Evolutionary conservation across 1,284 basidiomycete genomes (phyloP).

Genomic region (Puccinia coronata): DNA sequence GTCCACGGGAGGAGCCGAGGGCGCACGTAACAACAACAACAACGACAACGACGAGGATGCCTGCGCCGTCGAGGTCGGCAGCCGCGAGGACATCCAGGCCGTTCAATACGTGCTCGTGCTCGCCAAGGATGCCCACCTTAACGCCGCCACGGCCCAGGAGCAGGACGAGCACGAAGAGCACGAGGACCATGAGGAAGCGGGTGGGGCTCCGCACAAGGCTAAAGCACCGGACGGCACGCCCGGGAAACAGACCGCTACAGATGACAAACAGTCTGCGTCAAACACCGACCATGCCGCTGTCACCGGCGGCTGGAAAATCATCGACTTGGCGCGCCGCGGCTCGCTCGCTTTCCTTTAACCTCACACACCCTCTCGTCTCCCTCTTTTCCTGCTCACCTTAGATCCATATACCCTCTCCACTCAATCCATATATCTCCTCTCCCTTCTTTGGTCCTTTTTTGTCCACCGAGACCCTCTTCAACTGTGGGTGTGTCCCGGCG

Average conservation of each 20-base stretch:
- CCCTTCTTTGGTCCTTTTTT: no score
- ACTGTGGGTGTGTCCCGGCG: no score
- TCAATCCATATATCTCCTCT: not conserved
- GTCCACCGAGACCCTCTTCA: no score
- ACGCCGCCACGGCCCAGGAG: not conserved
- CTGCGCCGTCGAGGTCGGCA: slow-evolving; percentile 70
- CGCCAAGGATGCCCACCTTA: slow-evolving; percentile 69
- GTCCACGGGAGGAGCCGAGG: slow-evolving; percentile 66
- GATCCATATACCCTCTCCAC: not conserved
- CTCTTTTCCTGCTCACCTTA: not conserved
- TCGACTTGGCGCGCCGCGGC: slow-evolving; percentile 68
- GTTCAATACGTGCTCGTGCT: slow-evolving; percentile 90
- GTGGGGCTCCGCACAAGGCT: no score
- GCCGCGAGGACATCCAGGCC: slow-evolving; percentile 84
- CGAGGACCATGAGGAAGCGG: slow-evolving; percentile 63
- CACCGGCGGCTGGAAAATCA: slow-evolving; percentile 96
- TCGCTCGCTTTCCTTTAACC: slow-evolving; percentile 41
- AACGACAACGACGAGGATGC: slow-evolving; percentile 60
- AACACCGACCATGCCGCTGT: slow-evolving; percentile 65
- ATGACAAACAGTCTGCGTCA: not conserved
- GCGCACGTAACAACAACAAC: no score
- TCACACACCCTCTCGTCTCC: no score
- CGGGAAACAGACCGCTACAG: not conserved
- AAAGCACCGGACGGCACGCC: not conserved
- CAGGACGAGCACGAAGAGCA: not conserved